Evolutionary conservation across 179 eudicot genomes (phyloP), one percentile per base, ranked within the genome.

Genomic region (Pouteria campechiana): DNA sequence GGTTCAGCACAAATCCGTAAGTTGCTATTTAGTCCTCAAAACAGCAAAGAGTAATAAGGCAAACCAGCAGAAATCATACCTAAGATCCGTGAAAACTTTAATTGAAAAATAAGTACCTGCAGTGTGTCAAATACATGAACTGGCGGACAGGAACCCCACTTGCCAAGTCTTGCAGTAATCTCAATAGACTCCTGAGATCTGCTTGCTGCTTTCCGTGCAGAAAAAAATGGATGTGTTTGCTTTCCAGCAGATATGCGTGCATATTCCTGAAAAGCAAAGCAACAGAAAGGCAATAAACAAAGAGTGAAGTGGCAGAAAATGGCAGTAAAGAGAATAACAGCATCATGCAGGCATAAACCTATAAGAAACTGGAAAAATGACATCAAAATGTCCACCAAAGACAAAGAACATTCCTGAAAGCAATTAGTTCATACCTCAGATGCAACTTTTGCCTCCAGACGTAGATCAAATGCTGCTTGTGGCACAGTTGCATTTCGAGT

Each of bases 141-240:
- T 51, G 94, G 95, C 40, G 63, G 65, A 56, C 73, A 50, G 38
- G 55, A 50, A 25, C 47, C 52, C 52, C 58, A 42, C 53, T 46
- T 64, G 25, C 61, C 75, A 44, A 70, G 63, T 53, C 59, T 52
- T 63, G 55, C 64, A 39, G 25, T 23, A 16, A 31, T 39, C 48
- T 61, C 70, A 54, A 19, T 41, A 21, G 41, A 44, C 50, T 72
- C 80, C 58, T 62, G 61, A 38, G 37, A 67, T 63, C 57, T 72
- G 65, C 75, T 90, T 17, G 63, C 73, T 50, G 33, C 54, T 73
- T 79, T 79, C 63, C 61, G 18, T 25, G 78, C 67, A 25, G 80
- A 68, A 55, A 90, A 90, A 67, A 86, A 90, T 31, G 98, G 98
- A 61, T 90, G 98, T 28, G 86, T 41, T 68, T 86, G 77, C 48